Conservation (phyloP, 139 green algal genomes). For the Asterochloris erici region DNA sequence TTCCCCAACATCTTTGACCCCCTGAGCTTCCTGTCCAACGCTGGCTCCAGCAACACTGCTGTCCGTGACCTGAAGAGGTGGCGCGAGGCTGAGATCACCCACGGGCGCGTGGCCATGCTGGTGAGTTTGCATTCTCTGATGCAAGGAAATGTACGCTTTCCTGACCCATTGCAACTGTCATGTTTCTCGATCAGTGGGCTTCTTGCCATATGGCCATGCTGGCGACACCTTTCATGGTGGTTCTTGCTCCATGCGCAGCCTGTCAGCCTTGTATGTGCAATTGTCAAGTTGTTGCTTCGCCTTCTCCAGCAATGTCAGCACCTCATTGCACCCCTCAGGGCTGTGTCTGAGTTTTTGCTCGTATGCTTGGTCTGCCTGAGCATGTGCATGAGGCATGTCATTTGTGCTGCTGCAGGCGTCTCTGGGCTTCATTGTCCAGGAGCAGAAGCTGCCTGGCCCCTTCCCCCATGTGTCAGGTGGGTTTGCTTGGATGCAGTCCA, state of each 20-base stretch:
- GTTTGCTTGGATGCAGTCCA: neutral
- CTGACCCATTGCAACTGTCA: neutral
- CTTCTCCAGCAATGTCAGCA: too few species aligned
- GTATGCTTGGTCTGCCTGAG: neutral
- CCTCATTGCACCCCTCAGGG: too few species aligned
- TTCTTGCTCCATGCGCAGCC: too few species aligned
- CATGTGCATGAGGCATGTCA: neutral
- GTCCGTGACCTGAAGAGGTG: conserved; percentile 47
- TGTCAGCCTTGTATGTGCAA: too few species aligned
- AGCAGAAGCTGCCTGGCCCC: conserved; percentile 11
- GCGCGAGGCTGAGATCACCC: conserved; percentile 69
- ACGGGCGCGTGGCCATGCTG: conserved; percentile 75
- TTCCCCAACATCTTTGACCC: conserved; percentile 56
- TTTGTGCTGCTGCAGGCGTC: conserved; percentile 15
- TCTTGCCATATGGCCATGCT: too few species aligned
- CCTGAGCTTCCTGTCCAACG: conserved; percentile 27
- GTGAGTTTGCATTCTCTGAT: conserved; percentile 4
- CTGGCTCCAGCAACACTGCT: conserved; percentile 20
- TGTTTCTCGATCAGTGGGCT: too few species aligned
- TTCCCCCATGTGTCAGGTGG: conserved; percentile 20
- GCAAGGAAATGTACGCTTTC: too few species aligned
- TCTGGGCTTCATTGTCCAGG: conserved; percentile 61
- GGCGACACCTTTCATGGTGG: too few species aligned
- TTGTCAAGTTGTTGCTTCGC: too few species aligned
- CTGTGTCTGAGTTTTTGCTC: too few species aligned